Evolutionary conservation across 257 asterid species (phyloP).

Genomic region (Phtheirospermum japonicum): DNA sequence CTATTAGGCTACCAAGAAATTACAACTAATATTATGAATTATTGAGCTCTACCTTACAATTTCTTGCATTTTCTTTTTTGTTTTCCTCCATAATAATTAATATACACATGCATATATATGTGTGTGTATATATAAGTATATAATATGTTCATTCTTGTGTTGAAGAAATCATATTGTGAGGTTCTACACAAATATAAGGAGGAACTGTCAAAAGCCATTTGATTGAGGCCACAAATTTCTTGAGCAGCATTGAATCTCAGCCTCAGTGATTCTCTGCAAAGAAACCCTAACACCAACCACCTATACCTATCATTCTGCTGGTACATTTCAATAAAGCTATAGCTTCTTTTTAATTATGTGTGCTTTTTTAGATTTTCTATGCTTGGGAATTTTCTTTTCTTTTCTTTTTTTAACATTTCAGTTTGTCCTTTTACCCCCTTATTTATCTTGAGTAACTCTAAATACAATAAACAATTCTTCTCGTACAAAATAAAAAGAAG

Average conservation of each 20-base stretch:
- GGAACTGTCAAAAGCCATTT: slow-evolving; percentile 67
- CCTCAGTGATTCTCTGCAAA: slow-evolving; percentile 62
- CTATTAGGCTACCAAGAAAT: too few relatives aligned
- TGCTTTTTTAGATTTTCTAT: background rate
- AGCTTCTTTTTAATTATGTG: too few relatives aligned
- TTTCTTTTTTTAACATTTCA: background rate
- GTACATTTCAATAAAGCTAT: too few relatives aligned
- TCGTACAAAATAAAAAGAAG: background rate
- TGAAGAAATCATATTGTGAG: slow-evolving; percentile 68
- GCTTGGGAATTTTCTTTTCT: background rate
- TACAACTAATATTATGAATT: too few relatives aligned
- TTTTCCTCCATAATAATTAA: too few relatives aligned
- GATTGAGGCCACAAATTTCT: slow-evolving; percentile 74
- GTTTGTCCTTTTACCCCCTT: background rate
- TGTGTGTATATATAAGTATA: background rate
- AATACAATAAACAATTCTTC: background rate
- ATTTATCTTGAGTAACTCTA: too few relatives aligned
- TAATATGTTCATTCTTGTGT: slow-evolving; percentile 13
- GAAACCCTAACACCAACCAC: slow-evolving; percentile 47
- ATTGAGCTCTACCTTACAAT: too few relatives aligned
- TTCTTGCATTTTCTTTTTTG: too few relatives aligned
- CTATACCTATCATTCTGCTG: slow-evolving; percentile 34
- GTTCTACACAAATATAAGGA: slow-evolving; percentile 57
- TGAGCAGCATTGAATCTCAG: slow-evolving; percentile 64
- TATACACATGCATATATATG: too few relatives aligned